Evolutionary conservation across 164 flowering plant species (phyloP).

Genomic region (Stephania japonica): DNA sequence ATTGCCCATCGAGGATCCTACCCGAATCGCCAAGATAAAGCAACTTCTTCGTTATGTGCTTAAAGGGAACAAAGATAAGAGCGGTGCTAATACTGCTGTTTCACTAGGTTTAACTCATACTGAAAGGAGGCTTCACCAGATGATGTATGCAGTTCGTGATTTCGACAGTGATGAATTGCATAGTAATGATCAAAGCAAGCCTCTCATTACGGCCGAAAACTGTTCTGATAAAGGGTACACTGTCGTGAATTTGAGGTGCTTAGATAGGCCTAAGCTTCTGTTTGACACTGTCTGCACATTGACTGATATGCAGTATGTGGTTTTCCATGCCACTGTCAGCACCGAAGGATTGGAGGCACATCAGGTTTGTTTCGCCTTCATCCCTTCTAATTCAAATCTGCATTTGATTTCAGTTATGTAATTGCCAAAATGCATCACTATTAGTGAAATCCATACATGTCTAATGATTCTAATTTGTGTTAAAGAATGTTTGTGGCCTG

Average conservation of each 20-base stretch:
- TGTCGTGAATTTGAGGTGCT: slow-evolving; percentile 65
- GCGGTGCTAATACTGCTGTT: slow-evolving; percentile 68
- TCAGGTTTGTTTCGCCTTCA: slow-evolving; percentile 50
- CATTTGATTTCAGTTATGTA: neutral
- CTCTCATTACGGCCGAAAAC: slow-evolving; percentile 60
- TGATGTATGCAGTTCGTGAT: slow-evolving; percentile 95
- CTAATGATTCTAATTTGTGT: neutral
- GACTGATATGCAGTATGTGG: slow-evolving; percentile 92
- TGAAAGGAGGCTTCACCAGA: slow-evolving; percentile 83
- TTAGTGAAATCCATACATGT: neutral
- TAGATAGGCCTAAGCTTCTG: slow-evolving; percentile 78
- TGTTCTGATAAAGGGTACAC: slow-evolving; percentile 71
- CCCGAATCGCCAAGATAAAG: slow-evolving; percentile 57
- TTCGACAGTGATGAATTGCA: slow-evolving; percentile 37
- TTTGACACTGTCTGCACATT: slow-evolving; percentile 91
- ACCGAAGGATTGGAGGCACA: slow-evolving; percentile 79
- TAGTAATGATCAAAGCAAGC: slow-evolving; percentile 34
- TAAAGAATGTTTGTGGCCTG: neutral
- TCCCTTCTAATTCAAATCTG: neutral
- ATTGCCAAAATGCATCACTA: neutral
- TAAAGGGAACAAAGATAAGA: slow-evolving; percentile 55
- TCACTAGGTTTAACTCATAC: slow-evolving; percentile 65
- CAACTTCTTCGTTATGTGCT: slow-evolving; percentile 63
- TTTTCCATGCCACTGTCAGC: slow-evolving; percentile 75
- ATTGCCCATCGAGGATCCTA: slow-evolving; percentile 52